Base-by-base conservation (phyloP, 306 rosid species). In the Rosa multiflora region DNA sequence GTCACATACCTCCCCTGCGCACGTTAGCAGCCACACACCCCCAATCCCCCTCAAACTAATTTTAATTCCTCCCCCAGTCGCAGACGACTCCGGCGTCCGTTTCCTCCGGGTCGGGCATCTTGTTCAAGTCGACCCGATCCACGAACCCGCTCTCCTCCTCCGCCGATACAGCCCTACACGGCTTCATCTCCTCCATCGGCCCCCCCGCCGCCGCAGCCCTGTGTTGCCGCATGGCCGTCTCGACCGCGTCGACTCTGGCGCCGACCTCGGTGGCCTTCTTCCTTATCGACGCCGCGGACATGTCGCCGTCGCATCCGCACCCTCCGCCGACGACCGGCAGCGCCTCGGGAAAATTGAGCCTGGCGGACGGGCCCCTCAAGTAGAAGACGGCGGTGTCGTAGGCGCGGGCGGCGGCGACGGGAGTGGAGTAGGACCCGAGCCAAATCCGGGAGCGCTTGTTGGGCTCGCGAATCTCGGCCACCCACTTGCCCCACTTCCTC, bases 401-500 rank as follows among this genome's bases (percentile, higher is more conserved):
- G 4, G 99, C 99, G 5, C 99, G 62, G 1, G 99, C 99, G 39
- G 99, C 99, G 49, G 99, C 99, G 6, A 96, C 85, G 0, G 99
- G 94, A 1, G 99, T 91, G 12, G 98, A 90, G 84, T 96, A 96
- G 1, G 99, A 96, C 67, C 99, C 99, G 17, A 96, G 91, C 99
- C 99, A 96, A 85, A 96, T 93, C 86, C 99, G 58, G 0, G 99
- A 96, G 12, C 99, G 98, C 82, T 96, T 96, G 72, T 91, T 96
- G 21, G 99, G 99, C 72, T 96, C 99, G 39, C 99, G 81, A 85
- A 96, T 96, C 89, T 96, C 99, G 40, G 98, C 99, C 67, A 96
- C 99, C 99, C 99, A 96, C 82, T 96, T 96, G 0, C 99, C 99
- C 99, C 99, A 96, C 94, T 96, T 96, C 68, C 99, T 88, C 99